Evolutionary conservation across 1,284 basidiomycete genomes (phyloP).

Genomic region (Cystobasidiaceae sp.): DNA sequence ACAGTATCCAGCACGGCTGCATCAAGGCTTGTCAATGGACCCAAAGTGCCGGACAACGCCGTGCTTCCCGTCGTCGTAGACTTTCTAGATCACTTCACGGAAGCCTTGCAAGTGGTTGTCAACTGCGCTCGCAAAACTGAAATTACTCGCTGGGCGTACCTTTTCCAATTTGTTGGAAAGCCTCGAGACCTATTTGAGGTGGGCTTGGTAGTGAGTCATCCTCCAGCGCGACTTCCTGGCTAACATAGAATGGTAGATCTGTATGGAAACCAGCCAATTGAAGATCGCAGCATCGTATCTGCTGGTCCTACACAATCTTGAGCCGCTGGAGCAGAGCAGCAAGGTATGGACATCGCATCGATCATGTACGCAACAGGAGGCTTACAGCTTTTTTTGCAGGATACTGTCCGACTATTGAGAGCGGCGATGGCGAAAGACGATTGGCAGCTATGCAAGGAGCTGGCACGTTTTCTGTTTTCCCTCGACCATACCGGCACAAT

Average conservation of each 20-base stretch:
- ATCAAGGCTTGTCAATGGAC: not conserved
- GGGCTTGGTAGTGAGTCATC: constrained; percentile 39
- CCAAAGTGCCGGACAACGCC: constrained; percentile 43
- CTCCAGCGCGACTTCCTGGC: not conserved
- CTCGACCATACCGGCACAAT: constrained; percentile 71
- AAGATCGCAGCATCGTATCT: constrained; percentile 91
- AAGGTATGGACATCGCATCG: constrained; percentile 6
- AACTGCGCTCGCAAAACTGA: constrained; percentile 97
- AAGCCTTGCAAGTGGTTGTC: constrained; percentile 85
- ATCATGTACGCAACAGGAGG: not conserved
- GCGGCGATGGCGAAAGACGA: constrained; percentile 65
- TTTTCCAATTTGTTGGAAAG: constrained; percentile 86
- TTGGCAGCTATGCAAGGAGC: constrained; percentile 68
- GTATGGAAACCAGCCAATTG: constrained; percentile 65
- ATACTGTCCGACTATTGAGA: constrained; percentile 70
- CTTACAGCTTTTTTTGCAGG: constrained; percentile 47
- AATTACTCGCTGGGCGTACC: constrained; percentile 76
- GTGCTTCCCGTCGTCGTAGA: constrained; percentile 69
- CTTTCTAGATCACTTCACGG: constrained; percentile 91
- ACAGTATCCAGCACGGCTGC: not conserved
- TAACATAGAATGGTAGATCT: constrained; percentile 54
- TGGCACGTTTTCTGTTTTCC: constrained; percentile 83
- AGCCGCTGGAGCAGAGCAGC: constrained; percentile 74
- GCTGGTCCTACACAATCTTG: constrained; percentile 85
- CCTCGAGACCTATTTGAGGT: constrained; percentile 75